phyloP scores from a whole-genome alignment of 768 basidiomycete genomes.

The Boletus rubroflammeus region DNA sequence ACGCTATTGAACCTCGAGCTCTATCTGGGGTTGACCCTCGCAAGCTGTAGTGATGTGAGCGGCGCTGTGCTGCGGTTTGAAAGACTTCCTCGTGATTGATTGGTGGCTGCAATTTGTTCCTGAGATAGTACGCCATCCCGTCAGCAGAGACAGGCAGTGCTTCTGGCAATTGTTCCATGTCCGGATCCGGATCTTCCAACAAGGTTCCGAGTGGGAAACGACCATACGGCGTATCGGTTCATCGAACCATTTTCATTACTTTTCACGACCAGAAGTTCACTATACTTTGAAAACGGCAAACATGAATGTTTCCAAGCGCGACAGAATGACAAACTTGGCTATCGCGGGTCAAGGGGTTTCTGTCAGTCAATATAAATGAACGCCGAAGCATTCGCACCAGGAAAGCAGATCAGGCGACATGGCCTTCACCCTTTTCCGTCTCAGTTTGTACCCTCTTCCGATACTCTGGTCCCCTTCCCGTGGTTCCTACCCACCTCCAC shows the following conservation, averaged over 20 bases:
- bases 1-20: conserved; percentile 17
- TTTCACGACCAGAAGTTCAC: conserved; percentile 23
- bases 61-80: conserved; percentile 22
- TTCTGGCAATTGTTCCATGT: conserved; percentile 26
- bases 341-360: conserved; percentile 22
- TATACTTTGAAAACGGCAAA: conserved; percentile 16
- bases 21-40: conserved; percentile 23
- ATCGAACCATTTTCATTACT: conserved; percentile 27
- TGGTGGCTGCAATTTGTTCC: conserved; percentile 28
- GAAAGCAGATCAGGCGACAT: conserved; percentile 21
- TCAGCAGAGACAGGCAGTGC: conserved; percentile 29
- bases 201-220: conserved; percentile 27
- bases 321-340: conserved; percentile 11
- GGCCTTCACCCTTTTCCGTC: conserved; percentile 26
- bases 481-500: conserved; percentile 85
- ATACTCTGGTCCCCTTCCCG: conserved; percentile 31
- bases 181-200: conserved; percentile 33
- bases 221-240: conserved; percentile 20
- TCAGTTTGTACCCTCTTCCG: conserved; percentile 33
- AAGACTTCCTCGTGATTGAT: conserved; percentile 23
- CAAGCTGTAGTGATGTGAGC: conserved; percentile 10
- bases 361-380: conserved; percentile 13
- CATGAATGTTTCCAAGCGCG: conserved; percentile 15
- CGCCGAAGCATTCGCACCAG: conserved; percentile 10
- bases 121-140: conserved; percentile 20